Conservation (phyloP, 73 alveolate species). For the Paraurostyla sp. region DNA sequence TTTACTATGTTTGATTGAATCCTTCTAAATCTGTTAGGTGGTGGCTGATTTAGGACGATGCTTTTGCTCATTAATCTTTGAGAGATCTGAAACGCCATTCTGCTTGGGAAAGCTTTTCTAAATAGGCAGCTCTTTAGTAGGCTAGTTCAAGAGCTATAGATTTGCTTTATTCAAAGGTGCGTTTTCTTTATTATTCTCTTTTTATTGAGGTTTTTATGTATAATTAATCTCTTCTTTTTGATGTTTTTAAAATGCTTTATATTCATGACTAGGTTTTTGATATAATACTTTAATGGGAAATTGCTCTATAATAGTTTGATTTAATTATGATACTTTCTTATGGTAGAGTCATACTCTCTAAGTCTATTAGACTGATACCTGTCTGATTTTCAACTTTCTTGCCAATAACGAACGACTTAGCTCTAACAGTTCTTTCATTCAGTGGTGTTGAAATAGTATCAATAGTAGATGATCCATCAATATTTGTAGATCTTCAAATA, state of each 20-base stretch:
- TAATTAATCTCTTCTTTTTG: not conserved
- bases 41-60: slow-evolving; percentile 39
- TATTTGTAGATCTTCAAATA: not conserved
- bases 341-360: slow-evolving; percentile 33
- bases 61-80: not conserved
- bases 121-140: not conserved
- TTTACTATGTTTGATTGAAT: slow-evolving; percentile 20
- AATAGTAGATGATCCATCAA: slow-evolving; percentile 4
- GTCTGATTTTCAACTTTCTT: slow-evolving; percentile 38
- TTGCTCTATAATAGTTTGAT: slow-evolving; percentile 5
- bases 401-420: slow-evolving; percentile 42
- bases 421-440: not conserved
- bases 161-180: not conserved
- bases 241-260: not conserved
- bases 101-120: not conserved
- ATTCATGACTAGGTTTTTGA: slow-evolving; percentile 40
- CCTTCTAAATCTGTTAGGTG: slow-evolving; percentile 4
- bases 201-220: not conserved
- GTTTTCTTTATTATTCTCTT: not conserved
- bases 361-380: slow-evolving; percentile 9
- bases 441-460: not conserved
- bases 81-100: not conserved
- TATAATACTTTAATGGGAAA: slow-evolving; percentile 49
- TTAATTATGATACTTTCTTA: not conserved
- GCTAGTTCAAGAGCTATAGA: not conserved